These are phyloP conservation scores for Leccinum aurantiacum DNA, from an alignment of 768 basidiomycete genomes.

Conservation along the genomic window DNA sequence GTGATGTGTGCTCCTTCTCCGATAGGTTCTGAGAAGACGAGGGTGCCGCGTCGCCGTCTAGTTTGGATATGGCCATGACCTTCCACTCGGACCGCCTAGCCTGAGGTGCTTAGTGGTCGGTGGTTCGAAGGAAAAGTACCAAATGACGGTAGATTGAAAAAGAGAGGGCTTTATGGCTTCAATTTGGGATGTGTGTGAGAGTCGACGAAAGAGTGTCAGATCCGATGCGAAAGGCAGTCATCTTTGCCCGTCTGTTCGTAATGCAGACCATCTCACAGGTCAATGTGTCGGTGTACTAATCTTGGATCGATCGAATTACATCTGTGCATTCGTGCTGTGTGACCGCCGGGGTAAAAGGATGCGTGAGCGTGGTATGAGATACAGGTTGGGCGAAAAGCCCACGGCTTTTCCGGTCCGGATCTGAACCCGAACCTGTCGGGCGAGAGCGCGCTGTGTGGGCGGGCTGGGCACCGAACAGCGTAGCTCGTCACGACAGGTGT, in stretches of 20 bases:
- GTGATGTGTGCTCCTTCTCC: conserved; percentile 3
- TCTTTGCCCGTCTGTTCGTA: not conserved
- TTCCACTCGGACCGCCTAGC: no score
- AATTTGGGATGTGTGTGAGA: not conserved
- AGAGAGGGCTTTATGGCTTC: not conserved
- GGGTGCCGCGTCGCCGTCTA: not conserved
- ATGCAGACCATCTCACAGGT: not conserved
- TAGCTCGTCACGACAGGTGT: no score
- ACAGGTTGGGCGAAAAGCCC: no score
- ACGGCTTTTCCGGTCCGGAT: no score
- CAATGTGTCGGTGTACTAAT: not conserved
- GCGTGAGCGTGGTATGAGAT: no score
- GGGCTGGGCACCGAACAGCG: no score
- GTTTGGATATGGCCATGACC: not conserved
- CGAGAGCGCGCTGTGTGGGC: no score
- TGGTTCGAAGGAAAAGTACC: not conserved
- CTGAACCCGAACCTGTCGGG: no score
- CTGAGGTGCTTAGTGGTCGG: not conserved
- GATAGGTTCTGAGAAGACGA: not conserved
- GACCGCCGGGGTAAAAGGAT: no score
- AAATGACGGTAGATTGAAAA: not conserved
- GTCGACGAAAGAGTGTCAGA: not conserved
- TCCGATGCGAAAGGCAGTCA: conserved; percentile 1
- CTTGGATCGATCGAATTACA: not conserved
- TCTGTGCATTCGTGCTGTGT: no score